Base-by-base conservation (phyloP, 148 eudicot species). In the Nepenthes mirabilis region DNA sequence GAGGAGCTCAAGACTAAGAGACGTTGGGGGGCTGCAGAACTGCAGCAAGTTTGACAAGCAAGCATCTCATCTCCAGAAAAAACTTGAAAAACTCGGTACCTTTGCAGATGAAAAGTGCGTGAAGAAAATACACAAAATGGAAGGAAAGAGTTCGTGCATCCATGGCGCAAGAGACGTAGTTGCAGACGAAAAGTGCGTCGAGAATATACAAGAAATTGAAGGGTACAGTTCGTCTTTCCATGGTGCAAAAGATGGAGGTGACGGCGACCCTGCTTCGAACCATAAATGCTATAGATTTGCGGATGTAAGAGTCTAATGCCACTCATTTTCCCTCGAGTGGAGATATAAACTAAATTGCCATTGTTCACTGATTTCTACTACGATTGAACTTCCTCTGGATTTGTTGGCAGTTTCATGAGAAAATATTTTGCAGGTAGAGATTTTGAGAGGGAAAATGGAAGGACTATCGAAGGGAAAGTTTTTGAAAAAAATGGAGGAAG, bases 401-500 rank as follows among this genome's bases (percentile, higher is more conserved):
- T 23, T 23, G 23, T 23, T 23, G 23, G 23, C 23, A 23, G 23
- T 23, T 23, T 23, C 23, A 23, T 23, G 23, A 23, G 23, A 23
- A 23, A 23, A 23, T 23, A 23, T 23, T 23, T 37, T 48, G 23
- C 37, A 33, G 93, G 82, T 85, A 63, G 88, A 87, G 74, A 57
- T 35, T 12, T 65, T 84, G 71, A 81, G 79, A 70, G 74, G 70
- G 77, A 90, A 87, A 64, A 77, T 87, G 87, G 91, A 87, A 62
- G 74, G 88, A 47, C 43, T 90, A 12, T 84, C 97, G 33, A 87
- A 77, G 70, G 91, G 87, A 12, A 81, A 67, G 63, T 68, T 83
- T 67, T 55, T 82, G 36, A 74, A 84, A 67, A 83, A 80, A 73
- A 83, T 84, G 85, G 87, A 84, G 68, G 84, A 80, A 68, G 95